A percentile compares a stretch with the other conserved stretches of the same genome.
These are phyloP conservation scores for Trifolium repens DNA, from an alignment of 306 rosid species.

Conservation along the genomic window DNA sequence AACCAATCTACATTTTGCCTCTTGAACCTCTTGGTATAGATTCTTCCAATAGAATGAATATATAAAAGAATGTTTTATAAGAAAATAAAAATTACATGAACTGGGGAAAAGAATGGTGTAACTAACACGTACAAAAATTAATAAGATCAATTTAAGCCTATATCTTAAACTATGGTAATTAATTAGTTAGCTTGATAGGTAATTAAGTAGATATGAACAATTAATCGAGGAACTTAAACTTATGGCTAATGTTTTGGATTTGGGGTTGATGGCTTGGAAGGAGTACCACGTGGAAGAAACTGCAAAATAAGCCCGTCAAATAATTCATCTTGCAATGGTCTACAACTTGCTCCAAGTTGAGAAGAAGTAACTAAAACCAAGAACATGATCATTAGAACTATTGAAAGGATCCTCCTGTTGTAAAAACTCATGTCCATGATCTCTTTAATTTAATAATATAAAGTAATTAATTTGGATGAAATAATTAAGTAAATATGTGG, in stretches of 20 bases:
- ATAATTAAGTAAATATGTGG: background rate
- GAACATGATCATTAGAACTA: slow-evolving; percentile 39
- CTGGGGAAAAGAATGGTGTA: background rate
- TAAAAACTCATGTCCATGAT: slow-evolving; percentile 2
- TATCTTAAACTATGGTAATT: background rate
- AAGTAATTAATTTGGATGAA: background rate
- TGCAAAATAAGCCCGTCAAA: slow-evolving; percentile 48
- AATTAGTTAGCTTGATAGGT: background rate
- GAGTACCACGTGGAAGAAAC: slow-evolving; percentile 49
- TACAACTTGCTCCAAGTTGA: slow-evolving; percentile 48
- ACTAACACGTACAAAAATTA: background rate
- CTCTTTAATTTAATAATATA: background rate
- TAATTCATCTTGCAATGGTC: slow-evolving; percentile 51
- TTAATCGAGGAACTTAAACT: background rate
- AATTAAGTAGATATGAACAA: background rate
- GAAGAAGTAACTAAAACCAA: slow-evolving; percentile 38
- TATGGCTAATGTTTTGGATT: background rate
- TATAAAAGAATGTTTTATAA: background rate
- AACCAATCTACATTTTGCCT: too few relatives aligned
- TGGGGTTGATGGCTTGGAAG: background rate
- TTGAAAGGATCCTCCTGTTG: slow-evolving; percentile 38
- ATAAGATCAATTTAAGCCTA: background rate
- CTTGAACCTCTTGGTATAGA: too few relatives aligned
- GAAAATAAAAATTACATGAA: background rate
- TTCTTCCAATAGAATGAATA: background rate